phyloP scores from a whole-genome alignment of 2,329 filamentous ascomycete species.

The Fusarium multiceps region DNA sequence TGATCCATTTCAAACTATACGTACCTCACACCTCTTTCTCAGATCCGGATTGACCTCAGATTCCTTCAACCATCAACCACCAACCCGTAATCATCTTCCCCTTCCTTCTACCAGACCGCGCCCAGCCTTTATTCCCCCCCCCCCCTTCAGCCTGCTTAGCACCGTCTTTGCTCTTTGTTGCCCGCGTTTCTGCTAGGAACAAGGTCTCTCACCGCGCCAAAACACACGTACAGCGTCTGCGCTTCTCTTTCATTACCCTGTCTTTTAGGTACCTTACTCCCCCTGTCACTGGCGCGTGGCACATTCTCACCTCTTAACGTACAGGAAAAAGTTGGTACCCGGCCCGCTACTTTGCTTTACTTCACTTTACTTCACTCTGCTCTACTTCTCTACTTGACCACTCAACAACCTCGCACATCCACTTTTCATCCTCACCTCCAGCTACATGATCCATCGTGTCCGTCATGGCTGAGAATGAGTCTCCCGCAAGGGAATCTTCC shows the following conservation, averaged over 20 bases:
- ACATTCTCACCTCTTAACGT: constrained; percentile 39
- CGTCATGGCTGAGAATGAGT: constrained; percentile 55
- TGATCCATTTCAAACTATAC: constrained; percentile 40
- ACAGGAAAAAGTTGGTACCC: constrained; percentile 38
- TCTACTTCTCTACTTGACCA: too few relatives aligned
- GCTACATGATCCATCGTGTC: constrained; percentile 49
- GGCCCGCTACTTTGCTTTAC: constrained; percentile 34
- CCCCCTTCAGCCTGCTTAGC: background rate
- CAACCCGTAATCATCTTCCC: constrained; percentile 27
- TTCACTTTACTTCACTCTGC: constrained; percentile 16
- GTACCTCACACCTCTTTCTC: constrained; percentile 36
- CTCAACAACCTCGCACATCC: constrained; percentile 6
- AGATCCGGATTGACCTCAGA: constrained; percentile 18
- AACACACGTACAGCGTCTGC: constrained; percentile 28
- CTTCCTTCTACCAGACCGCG: constrained; percentile 2
- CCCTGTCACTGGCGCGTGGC: constrained; percentile 40
- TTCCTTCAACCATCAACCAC: constrained; percentile 37
- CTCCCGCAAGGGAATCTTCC: constrained; percentile 52
- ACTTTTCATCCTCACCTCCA: constrained; percentile 18
- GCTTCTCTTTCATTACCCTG: constrained; percentile 26
- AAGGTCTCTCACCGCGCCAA: constrained; percentile 32
- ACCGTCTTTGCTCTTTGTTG: constrained; percentile 3
- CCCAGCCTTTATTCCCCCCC: background rate
- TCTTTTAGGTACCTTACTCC: constrained; percentile 17
- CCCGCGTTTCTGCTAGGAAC: constrained; percentile 20